These are phyloP conservation scores for Sphaceloma murrayae DNA, from an alignment of 2,329 filamentous ascomycete genomes.

Conservation along the genomic window DNA sequence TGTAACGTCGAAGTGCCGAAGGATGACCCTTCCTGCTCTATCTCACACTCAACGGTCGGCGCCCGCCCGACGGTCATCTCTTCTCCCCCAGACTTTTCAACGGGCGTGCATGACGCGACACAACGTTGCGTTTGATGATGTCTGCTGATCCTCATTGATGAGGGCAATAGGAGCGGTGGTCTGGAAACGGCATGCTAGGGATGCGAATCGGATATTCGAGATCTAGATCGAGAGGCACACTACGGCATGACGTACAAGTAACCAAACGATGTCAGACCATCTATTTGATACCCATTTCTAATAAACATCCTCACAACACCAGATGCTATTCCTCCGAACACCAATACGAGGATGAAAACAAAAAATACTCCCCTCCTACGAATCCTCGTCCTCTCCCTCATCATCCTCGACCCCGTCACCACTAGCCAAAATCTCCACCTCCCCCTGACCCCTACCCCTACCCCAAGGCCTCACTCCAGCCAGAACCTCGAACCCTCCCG, in stretches of 20 bases:
- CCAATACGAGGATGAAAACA: too few relatives aligned
- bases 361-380: neutral
- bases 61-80: neutral
- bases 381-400: conserved; percentile 1
- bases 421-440: conserved; percentile 14
- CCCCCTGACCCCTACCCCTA: neutral
- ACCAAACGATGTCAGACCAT: too few relatives aligned
- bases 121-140: neutral
- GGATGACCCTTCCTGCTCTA: neutral
- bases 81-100: neutral
- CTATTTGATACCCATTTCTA: too few relatives aligned
- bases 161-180: neutral
- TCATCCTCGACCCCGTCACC: conserved; percentile 12
- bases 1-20: too few relatives aligned
- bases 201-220: too few relatives aligned
- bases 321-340: too few relatives aligned
- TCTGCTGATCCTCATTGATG: neutral
- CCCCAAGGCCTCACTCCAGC: conserved; percentile 25
- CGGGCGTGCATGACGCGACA: neutral
- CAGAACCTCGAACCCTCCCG: conserved; percentile 84
- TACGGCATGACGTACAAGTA: too few relatives aligned
- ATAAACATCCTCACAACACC: too few relatives aligned
- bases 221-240: too few relatives aligned
- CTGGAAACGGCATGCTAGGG: neutral
- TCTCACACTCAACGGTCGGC: neutral